phyloP scores from a whole-genome alignment of 2,329 filamentous ascomycete species.

The Diplodia corticola region DNA sequence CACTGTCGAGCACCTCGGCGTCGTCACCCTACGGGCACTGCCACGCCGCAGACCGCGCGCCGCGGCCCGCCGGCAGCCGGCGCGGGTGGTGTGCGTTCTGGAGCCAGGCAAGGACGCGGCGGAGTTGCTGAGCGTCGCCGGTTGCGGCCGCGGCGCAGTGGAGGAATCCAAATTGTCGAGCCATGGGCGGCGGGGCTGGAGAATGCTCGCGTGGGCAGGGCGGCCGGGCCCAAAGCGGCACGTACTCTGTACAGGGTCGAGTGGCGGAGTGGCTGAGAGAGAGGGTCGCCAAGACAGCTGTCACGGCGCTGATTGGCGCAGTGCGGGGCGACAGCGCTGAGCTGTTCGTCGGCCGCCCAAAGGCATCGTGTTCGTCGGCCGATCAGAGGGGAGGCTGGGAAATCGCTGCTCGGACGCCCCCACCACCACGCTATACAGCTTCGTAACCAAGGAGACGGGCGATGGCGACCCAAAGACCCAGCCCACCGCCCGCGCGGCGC shows the following conservation, averaged over 20 bases:
- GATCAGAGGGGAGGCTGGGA: slow-evolving; percentile 17
- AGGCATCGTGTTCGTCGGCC: slow-evolving; percentile 6
- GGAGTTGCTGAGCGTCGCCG: neutral
- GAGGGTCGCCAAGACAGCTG: no score
- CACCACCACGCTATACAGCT: slow-evolving; percentile 13
- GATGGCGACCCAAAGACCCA: slow-evolving; percentile 11
- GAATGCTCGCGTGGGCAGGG: slow-evolving; percentile 14
- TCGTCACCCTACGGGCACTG: neutral
- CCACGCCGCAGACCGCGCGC: neutral
- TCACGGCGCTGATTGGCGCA: neutral
- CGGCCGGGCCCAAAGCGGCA: slow-evolving; percentile 1
- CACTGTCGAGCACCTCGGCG: neutral
- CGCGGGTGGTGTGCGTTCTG: neutral
- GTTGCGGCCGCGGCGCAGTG: neutral
- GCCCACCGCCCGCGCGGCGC: slow-evolving; percentile 10
- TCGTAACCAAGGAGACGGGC: slow-evolving; percentile 13
- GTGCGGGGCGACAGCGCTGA: no score
- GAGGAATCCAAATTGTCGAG: slow-evolving; percentile 2
- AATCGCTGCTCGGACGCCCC: slow-evolving; percentile 13
- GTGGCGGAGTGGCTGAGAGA: neutral
- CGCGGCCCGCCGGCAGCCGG: slow-evolving; percentile 2
- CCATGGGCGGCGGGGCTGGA: neutral
- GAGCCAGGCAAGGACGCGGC: neutral
- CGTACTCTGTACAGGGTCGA: no score
- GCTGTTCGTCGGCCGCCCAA: neutral